Evolutionary conservation across 169 alveolate genomes (phyloP).

Genomic region (Cryptosporidium baileyi): DNA sequence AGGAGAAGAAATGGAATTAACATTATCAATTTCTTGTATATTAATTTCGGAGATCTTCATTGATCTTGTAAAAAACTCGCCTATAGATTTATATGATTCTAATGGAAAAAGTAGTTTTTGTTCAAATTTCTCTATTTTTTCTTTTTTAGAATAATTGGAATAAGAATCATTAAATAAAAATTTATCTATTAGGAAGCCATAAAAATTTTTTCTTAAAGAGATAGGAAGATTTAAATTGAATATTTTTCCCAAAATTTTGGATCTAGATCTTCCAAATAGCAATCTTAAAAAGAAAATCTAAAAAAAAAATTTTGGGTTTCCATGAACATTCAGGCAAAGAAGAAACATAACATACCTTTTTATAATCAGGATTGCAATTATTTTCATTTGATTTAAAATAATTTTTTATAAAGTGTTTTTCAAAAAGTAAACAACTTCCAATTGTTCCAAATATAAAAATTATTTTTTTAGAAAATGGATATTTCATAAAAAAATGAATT

Average conservation of each 20-base stretch:
- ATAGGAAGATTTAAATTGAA: slow-evolving; percentile 27
- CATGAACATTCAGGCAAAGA: neutral
- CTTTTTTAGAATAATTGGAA: neutral
- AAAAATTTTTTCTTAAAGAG: slow-evolving; percentile 1
- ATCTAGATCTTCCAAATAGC: slow-evolving; percentile 44
- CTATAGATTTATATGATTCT: slow-evolving; percentile 40
- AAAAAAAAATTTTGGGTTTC: no score
- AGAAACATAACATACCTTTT: slow-evolving; percentile 7
- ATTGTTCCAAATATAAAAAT: no score
- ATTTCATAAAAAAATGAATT: no score
- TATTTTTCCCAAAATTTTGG: slow-evolving; percentile 28
- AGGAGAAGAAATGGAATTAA: slow-evolving; percentile 71
- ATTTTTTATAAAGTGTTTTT: no score
- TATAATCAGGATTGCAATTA: slow-evolving; percentile 2
- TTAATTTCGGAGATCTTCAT: slow-evolving; percentile 1
- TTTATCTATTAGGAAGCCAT: slow-evolving; percentile 22
- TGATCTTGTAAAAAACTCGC: slow-evolving; percentile 53
- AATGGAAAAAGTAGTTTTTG: slow-evolving; percentile 15
- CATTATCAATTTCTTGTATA: slow-evolving; percentile 1
- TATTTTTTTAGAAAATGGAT: no score
- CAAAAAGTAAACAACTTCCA: no score
- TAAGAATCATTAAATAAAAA: neutral
- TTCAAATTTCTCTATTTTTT: slow-evolving; percentile 13
- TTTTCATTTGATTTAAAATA: no score
- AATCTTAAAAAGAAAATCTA: slow-evolving; percentile 39